phyloP scores from a whole-genome alignment of 768 basidiomycete genomes.

The Dacryopinax primogenitus region DNA sequence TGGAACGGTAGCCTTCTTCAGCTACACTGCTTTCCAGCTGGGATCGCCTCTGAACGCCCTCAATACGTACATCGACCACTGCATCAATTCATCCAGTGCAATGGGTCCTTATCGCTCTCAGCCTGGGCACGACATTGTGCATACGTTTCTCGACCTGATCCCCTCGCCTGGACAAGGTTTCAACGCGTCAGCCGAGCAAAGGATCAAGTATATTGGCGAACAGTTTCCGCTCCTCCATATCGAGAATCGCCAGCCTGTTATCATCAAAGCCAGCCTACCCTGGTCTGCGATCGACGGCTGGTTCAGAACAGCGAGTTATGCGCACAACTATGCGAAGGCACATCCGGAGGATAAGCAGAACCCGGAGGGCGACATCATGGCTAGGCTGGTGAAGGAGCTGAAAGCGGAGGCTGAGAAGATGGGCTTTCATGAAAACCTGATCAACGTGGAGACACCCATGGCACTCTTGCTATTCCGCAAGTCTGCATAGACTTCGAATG shows the following conservation, averaged over 20 bases:
- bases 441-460: slow-evolving; percentile 2
- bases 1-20: slow-evolving; percentile 7
- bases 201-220: neutral
- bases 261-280: neutral
- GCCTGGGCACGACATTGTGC: slow-evolving; percentile 1
- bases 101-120: neutral
- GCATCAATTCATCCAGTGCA: neutral
- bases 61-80: slow-evolving; percentile 3
- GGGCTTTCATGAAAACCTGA: neutral
- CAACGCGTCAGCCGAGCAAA: neutral
- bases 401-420: neutral
- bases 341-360: neutral
- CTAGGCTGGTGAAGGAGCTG: neutral
- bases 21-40: slow-evolving; percentile 1
- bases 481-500: neutral
- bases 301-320: neutral
- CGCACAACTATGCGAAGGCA: neutral
- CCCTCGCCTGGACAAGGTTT: neutral
- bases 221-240: neutral
- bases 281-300: neutral
- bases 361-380: neutral
- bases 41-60: neutral
- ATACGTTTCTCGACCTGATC: neutral
- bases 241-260: neutral
- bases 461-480: neutral